Percentiles rank a stretch among this genome's conserved stretches.
phyloP scores from a whole-genome alignment of 202 grass and related monocot species.

The Hordeum pubiflorum region DNA sequence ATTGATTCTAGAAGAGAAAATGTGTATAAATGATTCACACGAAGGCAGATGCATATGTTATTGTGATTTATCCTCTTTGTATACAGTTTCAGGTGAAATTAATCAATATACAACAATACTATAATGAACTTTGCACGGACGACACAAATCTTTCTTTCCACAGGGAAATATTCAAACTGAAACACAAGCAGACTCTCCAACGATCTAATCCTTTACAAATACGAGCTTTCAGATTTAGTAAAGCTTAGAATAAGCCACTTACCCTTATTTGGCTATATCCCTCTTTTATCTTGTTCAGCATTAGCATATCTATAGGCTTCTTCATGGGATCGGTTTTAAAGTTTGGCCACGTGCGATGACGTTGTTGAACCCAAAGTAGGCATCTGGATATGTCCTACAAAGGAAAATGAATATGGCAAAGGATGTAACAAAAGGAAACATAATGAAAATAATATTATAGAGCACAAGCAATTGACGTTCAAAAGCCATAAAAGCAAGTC shows the following conservation, averaged over 20 bases:
- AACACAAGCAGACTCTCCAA: not conserved
- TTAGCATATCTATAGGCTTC: conserved; percentile 84
- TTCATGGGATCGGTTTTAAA: conserved; percentile 70
- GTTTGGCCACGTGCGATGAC: conserved; percentile 71
- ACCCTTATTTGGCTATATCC: conserved; percentile 86
- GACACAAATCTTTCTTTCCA: not conserved
- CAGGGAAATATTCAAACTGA: not conserved
- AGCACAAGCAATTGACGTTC: not conserved
- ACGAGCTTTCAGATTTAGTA: not conserved
- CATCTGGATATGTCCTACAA: conserved; percentile 93
- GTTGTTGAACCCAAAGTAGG: conserved; percentile 79
- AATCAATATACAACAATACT: not conserved
- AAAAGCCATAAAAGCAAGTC: not conserved
- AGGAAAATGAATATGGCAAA: conserved; percentile 10
- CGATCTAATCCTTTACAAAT: not conserved
- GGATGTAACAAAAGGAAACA: conserved; percentile 17
- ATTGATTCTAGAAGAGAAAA: not conserved
- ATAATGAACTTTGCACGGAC: not conserved
- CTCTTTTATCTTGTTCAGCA: conserved; percentile 94
- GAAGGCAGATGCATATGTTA: not conserved
- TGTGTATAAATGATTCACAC: not conserved
- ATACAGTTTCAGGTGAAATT: not conserved
- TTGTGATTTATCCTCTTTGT: not conserved
- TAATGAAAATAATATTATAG: not conserved
- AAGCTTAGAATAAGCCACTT: conserved; percentile 30